These are phyloP conservation scores for Serendipita sp. DNA, from an alignment of 1,284 basidiomycete genomes.

Conservation along the genomic window DNA sequence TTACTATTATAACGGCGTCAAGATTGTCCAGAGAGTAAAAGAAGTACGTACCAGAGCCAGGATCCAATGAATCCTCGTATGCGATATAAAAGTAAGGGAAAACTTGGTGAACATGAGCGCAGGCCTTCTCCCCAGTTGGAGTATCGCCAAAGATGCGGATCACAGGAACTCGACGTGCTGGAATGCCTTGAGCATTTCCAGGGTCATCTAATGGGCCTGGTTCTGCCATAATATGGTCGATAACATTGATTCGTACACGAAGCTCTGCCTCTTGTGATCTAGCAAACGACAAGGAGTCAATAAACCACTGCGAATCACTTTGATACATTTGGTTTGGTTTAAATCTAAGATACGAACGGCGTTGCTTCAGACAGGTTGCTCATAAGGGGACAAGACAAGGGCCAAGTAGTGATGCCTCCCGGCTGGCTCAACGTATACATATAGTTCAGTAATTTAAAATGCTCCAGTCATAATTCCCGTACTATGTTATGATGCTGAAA, in stretches of 20 bases:
- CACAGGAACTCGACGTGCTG: conserved; percentile 55
- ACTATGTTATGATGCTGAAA: too few relatives aligned
- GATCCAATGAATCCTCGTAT: conserved; percentile 45
- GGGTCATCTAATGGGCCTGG: conserved; percentile 52
- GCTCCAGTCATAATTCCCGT: too few relatives aligned
- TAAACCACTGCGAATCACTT: not conserved
- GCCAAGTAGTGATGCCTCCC: too few relatives aligned
- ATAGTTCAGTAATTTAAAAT: too few relatives aligned
- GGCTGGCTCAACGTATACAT: too few relatives aligned
- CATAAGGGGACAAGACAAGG: too few relatives aligned
- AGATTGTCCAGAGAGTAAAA: conserved; percentile 10
- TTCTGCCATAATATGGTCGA: conserved; percentile 44
- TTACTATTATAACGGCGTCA: conserved; percentile 32
- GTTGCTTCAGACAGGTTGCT: too few relatives aligned
- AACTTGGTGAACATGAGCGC: conserved; percentile 81
- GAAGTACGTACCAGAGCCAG: conserved; percentile 26
- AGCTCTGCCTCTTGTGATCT: conserved; percentile 6
- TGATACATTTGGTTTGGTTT: too few relatives aligned
- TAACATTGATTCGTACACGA: conserved; percentile 45
- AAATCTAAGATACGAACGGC: too few relatives aligned
- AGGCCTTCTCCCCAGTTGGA: conserved; percentile 63
- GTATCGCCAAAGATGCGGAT: conserved; percentile 81
- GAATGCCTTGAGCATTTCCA: conserved; percentile 8
- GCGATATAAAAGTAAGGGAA: conserved; percentile 71
- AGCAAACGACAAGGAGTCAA: not conserved